Evolutionary conservation across 306 rosid species (phyloP).

Genomic region (barrel medic (Medicago truncatula)): MtrunA17r5.0-ANR NC_053046.1:12799501-12800000

Average conservation of each 20-base stretch:
- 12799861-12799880: slow-evolving; percentile 52
- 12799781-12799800: slow-evolving; percentile 43
- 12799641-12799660: neutral
- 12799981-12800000: slow-evolving; percentile 51
- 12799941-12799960: slow-evolving; percentile 45
- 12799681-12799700: slow-evolving; percentile 32
- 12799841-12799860: slow-evolving; percentile 29
- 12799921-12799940: slow-evolving; percentile 39
- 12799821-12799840: slow-evolving; percentile 63
- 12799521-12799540: neutral
- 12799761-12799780: slow-evolving; percentile 54
- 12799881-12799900: slow-evolving; percentile 49
- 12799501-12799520: neutral
- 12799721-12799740: slow-evolving; percentile 51
- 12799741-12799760: slow-evolving; percentile 48
- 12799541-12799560: slow-evolving; percentile 1
- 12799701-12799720: slow-evolving; percentile 17
- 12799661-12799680: slow-evolving; percentile 4
- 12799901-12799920: slow-evolving; percentile 60
- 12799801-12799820: slow-evolving; percentile 52
- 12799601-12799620: slow-evolving; percentile 47
- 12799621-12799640: slow-evolving; percentile 9
- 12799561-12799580: neutral
- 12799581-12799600: neutral
- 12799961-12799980: slow-evolving; percentile 41